Evolutionary conservation across 768 basidiomycete genomes (phyloP), one percentile per base, ranked within the genome.

Genomic region (Mrakia blollopis): DNA sequence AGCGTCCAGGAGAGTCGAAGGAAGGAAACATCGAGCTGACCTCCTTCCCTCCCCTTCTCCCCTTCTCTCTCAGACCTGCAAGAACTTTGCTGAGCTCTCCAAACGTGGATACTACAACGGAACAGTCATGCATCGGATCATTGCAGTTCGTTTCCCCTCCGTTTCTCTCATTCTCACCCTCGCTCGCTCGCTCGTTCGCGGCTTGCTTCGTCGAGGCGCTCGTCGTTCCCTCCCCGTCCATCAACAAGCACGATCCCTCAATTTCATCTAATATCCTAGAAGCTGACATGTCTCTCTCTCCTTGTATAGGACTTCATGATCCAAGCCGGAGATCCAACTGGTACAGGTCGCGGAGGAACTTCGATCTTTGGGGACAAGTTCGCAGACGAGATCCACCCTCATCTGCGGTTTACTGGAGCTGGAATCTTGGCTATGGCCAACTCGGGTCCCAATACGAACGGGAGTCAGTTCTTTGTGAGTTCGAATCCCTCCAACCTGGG

Each of bases 261-360:
- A n/a, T 5, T 11, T 41, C 39, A 11, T 41, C 39, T 11, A 44
- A 44, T 9, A 44, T 30, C 30, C n/a, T n/a, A n/a, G 28, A 50
- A 50, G 63, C 47, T 44, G 18, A 21, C 62, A 6, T 65, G 28
- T 47, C 18, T n/a, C 44, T 30, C 57, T 3, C 60, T 30, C 74
- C 47, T 68, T 68, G 47, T 62, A 30, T 81, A 95, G 91, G 94
- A 95, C 82, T 98, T 98, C 82, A 98, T 98, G 96, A 90, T 97
- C 23, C 96, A 99, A 85, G 90, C 85, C 54, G 96, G 95, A 60
- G 94, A 96, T 83, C 96, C 95, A 16, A 96, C 94, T 23, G 96
- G 96, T 35, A 98, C 96, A 1, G 96, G 96, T 37, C 86, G 92
- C 81, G 95, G 96, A 13, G 85, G 85, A 70, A 84, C 84, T 16